Evolutionary conservation across 768 basidiomycete genomes (phyloP), one percentile per base, ranked within the genome.

Genomic region (Lactarius sanguifluus): DNA sequence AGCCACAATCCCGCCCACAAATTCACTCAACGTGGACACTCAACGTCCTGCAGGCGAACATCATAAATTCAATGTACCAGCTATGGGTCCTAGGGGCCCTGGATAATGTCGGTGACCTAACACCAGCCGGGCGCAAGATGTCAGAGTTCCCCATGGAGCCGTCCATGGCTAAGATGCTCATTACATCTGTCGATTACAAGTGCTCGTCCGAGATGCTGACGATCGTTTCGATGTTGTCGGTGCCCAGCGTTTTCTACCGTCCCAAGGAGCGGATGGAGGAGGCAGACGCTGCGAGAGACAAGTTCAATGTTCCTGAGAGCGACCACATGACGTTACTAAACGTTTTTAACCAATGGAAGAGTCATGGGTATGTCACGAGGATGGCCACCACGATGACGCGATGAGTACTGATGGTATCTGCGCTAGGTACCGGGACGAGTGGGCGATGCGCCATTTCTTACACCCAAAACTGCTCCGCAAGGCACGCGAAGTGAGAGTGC

Each of bases 121-220:
- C 96, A 2, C 84, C 89, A 2, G 83, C 87, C 62, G 97, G 97
- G 7, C 86, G 92, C 62, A 97, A 97, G 79, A 98, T 99, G 96
- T 96, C 94, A 16, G 94, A 98, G 73, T 98, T 98, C 78, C 97
- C 97, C 4, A 98, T 99, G 96, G 96, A 98, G 75, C 96, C 96
- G 2, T 95, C 93, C 1, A 93, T 99, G 86, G 95, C 94, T 28
- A 98, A 98, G 81, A 98, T 99, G 94, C 82, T 99, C 64, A 98
- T 98, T 73, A 90, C 89, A 38, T 92, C 92, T 3, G 94, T 96
- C 69, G 96, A 97, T 41, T 94, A 94, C 76, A 86, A 85, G 71
- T 98, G 96, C 77, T 96, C 94, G 15, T 80, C 85, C 8, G 96
- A 98, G 80, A 97, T 98, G 92, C 80, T 99, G 71, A 98, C 97